Evolutionary conservation across 139 green algal genomes (phyloP).

Genomic region (Pseudopediastrum boryanum): DNA sequence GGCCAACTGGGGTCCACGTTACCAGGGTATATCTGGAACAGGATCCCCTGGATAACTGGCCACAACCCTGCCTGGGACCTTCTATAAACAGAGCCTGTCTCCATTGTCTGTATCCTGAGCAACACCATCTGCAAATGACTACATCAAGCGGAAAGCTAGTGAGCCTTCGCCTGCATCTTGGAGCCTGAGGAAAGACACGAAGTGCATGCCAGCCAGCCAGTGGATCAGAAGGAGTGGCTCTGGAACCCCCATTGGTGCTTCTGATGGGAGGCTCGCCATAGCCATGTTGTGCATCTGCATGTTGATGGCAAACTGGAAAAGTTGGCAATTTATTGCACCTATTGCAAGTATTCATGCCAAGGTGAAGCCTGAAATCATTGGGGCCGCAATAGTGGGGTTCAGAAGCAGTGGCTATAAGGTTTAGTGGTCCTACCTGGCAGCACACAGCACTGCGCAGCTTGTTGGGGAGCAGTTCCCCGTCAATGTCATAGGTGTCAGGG

Average conservation of each 20-base stretch:
- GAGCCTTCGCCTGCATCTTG: too few relatives aligned
- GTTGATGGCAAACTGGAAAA: not conserved
- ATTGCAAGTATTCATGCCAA: not conserved
- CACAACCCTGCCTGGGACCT: too few relatives aligned
- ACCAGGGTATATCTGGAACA: too few relatives aligned
- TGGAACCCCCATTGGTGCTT: not conserved
- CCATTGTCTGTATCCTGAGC: too few relatives aligned
- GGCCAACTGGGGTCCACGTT: too few relatives aligned
- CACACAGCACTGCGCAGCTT: conserved; percentile 63
- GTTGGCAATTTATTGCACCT: not conserved
- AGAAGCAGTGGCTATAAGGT: not conserved
- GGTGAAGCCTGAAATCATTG: not conserved
- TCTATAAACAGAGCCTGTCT: too few relatives aligned
- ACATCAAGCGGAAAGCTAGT: too few relatives aligned
- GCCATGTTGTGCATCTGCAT: not conserved
- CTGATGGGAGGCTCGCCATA: not conserved
- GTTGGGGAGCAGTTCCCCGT: conserved; percentile 56
- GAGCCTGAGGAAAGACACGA: too few relatives aligned
- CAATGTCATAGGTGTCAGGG: conserved; percentile 22
- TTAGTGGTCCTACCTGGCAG: conserved; percentile 52
- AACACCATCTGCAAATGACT: too few relatives aligned
- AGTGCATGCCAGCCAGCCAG: too few relatives aligned
- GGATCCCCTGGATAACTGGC: too few relatives aligned
- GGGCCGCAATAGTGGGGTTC: not conserved
- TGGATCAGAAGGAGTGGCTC: too few relatives aligned